Percentiles rank a stretch among this genome's conserved stretches.
Conservation (phyloP, 768 basidiomycete genomes). For the Cystoderma amianthinum region DNA sequence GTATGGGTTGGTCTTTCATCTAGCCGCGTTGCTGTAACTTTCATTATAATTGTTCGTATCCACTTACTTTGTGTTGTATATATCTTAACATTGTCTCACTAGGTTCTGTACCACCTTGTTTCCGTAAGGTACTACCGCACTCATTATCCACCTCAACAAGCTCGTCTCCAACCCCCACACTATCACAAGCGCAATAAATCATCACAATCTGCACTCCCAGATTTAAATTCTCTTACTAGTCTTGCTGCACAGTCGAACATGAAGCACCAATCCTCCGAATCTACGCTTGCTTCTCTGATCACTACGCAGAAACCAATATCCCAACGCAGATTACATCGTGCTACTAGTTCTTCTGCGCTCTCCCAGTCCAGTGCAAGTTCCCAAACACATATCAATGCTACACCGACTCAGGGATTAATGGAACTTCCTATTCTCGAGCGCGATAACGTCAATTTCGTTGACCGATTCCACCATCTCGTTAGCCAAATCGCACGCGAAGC, state of each 20-base stretch:
- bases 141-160: conserved; percentile 11
- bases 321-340: not conserved
- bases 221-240: not conserved
- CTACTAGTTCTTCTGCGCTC: not conserved
- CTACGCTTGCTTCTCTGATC: conserved; percentile 6
- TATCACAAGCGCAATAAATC: conserved; percentile 12
- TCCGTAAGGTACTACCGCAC: conserved; percentile 17
- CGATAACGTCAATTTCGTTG: conserved; percentile 25
- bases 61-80: not conserved
- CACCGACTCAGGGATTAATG: not conserved
- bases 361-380: not conserved
- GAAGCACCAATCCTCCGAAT: conserved; percentile 11
- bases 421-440: not conserved
- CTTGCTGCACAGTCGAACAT: not conserved
- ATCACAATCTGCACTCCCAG: conserved; percentile 7
- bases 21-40: conserved; percentile 48
- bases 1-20: conserved; percentile 49
- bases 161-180: conserved; percentile 9
- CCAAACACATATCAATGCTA: not conserved
- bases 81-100: conserved; percentile 5
- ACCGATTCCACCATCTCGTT: conserved; percentile 45
- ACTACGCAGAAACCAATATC: not conserved
- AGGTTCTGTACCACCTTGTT: conserved; percentile 21
- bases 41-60: conserved; percentile 43
- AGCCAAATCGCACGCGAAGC: conserved; percentile 45